These are phyloP conservation scores for Sporothrix euskadiensis DNA, from an alignment of 2,329 filamentous ascomycete species.

Conservation along the genomic window DNA sequence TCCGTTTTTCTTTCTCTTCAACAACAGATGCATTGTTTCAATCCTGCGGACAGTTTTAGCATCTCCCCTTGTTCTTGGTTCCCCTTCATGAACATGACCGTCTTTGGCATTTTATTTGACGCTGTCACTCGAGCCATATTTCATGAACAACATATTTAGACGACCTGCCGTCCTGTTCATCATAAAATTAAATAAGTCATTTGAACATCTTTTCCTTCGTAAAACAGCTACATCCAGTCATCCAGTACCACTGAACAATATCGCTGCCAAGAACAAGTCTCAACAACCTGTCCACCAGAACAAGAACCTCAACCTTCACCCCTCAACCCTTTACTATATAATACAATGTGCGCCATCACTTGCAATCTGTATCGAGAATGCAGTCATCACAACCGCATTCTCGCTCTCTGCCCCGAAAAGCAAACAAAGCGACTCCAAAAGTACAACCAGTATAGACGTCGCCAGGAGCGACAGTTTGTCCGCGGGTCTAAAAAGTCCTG, in stretches of 20 bases:
- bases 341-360: conserved; percentile 25
- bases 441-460: conserved; percentile 1
- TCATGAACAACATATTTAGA: background rate
- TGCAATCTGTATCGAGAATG: conserved; percentile 25
- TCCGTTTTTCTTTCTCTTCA: background rate
- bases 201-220: background rate
- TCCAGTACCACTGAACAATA: no score
- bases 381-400: conserved; percentile 22
- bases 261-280: background rate
- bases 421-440: conserved; percentile 12
- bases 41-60: background rate
- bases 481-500: background rate
- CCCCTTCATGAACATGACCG: background rate
- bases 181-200: background rate
- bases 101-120: background rate
- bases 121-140: background rate
- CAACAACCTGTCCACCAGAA: background rate
- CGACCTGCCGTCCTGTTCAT: background rate
- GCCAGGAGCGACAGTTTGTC: background rate
- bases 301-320: background rate
- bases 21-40: background rate
- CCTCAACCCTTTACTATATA: background rate
- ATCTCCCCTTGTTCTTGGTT: background rate
- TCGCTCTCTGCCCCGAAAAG: conserved; percentile 22
- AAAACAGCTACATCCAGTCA: no score